These are phyloP conservation scores for Pythium oligandrum DNA, from an alignment of 352 stramenopile genomes.

Conservation along the genomic window DNA sequence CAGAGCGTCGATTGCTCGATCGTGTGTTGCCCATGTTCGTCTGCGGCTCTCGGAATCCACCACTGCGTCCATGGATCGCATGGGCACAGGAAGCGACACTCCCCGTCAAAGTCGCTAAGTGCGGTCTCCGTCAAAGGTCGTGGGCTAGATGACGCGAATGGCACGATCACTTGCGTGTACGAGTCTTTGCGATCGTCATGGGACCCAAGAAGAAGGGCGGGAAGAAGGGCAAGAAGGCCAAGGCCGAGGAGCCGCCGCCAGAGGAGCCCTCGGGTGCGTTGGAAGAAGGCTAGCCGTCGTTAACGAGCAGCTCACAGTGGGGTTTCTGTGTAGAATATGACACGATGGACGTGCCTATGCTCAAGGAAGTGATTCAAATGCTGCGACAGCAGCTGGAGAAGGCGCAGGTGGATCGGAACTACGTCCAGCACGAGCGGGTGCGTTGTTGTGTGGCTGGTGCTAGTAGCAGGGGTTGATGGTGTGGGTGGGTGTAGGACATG, in stretches of 20 bases:
- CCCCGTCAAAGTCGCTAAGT: too few species aligned
- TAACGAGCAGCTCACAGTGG: not conserved
- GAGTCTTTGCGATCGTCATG: conserved; percentile 18
- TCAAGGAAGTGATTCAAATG: conserved; percentile 91
- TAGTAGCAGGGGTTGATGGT: not conserved
- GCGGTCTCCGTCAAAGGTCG: too few species aligned
- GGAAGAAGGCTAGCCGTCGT: not conserved
- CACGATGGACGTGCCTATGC: conserved; percentile 91
- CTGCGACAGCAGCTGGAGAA: conserved; percentile 90
- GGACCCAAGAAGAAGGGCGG: conserved; percentile 70
- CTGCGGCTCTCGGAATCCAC: too few species aligned
- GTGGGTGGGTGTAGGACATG: conserved; percentile 65
- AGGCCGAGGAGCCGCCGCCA: conserved; percentile 53
- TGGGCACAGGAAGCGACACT: too few species aligned
- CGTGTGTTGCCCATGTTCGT: conserved; percentile 9
- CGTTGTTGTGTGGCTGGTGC: not conserved
- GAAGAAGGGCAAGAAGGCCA: conserved; percentile 63
- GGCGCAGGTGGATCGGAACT: conserved; percentile 90
- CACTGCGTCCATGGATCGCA: too few species aligned
- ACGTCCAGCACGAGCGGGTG: conserved; percentile 92
- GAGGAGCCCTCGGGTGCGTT: conserved; percentile 68
- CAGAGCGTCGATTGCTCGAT: conserved; percentile 7
- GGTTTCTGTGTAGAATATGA: conserved; percentile 74
- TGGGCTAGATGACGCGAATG: too few species aligned
- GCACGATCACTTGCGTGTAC: too few species aligned